Conservation (phyloP, 495 filamentous ascomycete genomes). For the Margaritispora aquatica region DNA sequence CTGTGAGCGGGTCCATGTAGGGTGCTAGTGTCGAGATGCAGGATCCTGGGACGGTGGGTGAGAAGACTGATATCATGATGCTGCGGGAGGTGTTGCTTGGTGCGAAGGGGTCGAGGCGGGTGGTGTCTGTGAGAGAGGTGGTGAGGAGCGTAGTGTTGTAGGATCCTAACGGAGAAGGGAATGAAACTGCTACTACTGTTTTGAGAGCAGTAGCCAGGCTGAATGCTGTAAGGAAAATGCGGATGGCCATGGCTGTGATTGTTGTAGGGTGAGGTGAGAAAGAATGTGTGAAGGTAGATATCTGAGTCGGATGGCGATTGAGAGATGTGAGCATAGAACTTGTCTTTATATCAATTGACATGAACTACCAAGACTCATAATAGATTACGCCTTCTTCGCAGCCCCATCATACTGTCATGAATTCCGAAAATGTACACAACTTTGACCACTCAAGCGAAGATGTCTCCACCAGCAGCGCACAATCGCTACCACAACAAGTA, state of each 20-base stretch:
- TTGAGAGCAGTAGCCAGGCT: background rate
- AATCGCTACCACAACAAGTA: background rate
- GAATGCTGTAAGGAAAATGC: background rate
- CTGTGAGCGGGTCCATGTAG: constrained; percentile 19
- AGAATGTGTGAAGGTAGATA: background rate
- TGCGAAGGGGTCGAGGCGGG: constrained; percentile 29
- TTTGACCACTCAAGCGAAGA: background rate
- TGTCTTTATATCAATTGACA: background rate
- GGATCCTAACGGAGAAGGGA: constrained; percentile 20
- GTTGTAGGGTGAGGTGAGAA: background rate
- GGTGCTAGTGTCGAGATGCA: constrained; percentile 9
- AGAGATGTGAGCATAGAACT: no score
- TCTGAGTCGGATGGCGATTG: no score
- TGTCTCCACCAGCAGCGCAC: background rate
- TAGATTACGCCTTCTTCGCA: background rate
- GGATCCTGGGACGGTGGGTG: constrained; percentile 21
- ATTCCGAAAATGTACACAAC: background rate
- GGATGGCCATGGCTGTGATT: background rate
- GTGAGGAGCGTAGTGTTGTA: constrained; percentile 23
- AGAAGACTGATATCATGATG: constrained; percentile 33
- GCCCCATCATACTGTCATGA: background rate
- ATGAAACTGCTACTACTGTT: background rate
- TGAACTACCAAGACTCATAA: no score
- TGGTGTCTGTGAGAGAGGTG: constrained; percentile 27
- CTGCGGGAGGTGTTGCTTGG: constrained; percentile 26